These are phyloP conservation scores for Fraxinus cuspidata DNA, from an alignment of 257 asterid genomes.

Conservation along the genomic window DNA sequence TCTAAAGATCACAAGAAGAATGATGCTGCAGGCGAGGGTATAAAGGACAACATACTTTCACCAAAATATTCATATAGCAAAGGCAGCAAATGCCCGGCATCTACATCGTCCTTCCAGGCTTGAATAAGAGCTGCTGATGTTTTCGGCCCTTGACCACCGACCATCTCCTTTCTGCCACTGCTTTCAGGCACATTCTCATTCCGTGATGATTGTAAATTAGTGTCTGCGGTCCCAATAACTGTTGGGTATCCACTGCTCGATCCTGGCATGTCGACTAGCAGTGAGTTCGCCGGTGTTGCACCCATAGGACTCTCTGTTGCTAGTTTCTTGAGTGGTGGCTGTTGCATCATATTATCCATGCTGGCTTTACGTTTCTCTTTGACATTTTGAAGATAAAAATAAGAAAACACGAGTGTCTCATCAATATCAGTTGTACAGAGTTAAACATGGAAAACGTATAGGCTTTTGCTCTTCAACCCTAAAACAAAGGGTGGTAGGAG, in stretches of 20 bases:
- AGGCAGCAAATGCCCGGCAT: conserved; percentile 56
- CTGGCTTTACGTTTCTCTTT: conserved; percentile 78
- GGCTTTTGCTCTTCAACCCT: background rate
- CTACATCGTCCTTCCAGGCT: conserved; percentile 62
- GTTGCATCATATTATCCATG: conserved; percentile 67
- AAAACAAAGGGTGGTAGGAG: background rate
- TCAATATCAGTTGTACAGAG: background rate
- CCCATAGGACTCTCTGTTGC: conserved; percentile 56
- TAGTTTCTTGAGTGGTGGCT: conserved; percentile 73
- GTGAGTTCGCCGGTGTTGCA: conserved; percentile 35
- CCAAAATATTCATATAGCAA: conserved; percentile 65
- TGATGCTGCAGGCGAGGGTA: conserved; percentile 63
- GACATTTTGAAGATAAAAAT: conserved; percentile 6
- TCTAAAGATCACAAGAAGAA: conserved; percentile 53
- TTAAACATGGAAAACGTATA: background rate
- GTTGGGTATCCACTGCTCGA: conserved; percentile 44
- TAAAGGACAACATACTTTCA: conserved; percentile 71
- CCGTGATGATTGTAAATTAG: conserved; percentile 43
- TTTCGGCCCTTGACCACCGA: conserved; percentile 45
- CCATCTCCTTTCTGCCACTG: conserved; percentile 48
- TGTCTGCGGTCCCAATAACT: conserved; percentile 32
- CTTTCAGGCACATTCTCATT: conserved; percentile 50
- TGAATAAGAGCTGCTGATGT: conserved; percentile 51
- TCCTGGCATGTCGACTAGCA: conserved; percentile 48
- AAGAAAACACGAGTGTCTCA: background rate